Evolutionary conservation across 2,329 filamentous ascomycete species (phyloP).

Genomic region (Hypoxylon sp.): DNA sequence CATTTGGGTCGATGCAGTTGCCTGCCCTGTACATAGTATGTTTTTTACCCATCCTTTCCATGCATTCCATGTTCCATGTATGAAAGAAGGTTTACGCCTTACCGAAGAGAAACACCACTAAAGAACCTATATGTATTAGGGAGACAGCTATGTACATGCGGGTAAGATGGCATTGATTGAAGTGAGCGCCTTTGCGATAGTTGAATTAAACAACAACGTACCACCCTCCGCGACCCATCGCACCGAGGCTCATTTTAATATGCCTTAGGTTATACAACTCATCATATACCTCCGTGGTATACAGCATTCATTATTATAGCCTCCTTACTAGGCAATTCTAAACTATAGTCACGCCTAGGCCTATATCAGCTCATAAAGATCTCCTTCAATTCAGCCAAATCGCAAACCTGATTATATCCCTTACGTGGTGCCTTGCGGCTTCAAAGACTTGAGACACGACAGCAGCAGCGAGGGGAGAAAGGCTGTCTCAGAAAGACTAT

Average conservation of each 20-base stretch:
- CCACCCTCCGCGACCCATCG: not conserved
- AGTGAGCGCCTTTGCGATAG: not conserved
- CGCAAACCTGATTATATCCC: slow-evolving; percentile 6
- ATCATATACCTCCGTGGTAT: slow-evolving; percentile 3
- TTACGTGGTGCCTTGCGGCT: slow-evolving; percentile 5
- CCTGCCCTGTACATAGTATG: too few relatives aligned
- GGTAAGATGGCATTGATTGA: too few relatives aligned
- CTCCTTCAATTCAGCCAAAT: slow-evolving; percentile 10
- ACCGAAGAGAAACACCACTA: not conserved
- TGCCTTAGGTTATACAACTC: not conserved
- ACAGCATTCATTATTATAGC: slow-evolving; percentile 6
- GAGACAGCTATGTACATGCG: too few relatives aligned
- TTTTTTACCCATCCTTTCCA: not conserved
- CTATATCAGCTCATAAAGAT: slow-evolving; percentile 3
- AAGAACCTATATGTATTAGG: too few relatives aligned
- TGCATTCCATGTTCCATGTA: not conserved
- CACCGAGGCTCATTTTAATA: not conserved
- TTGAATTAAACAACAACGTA: not conserved
- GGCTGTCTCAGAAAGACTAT: slow-evolving; percentile 18
- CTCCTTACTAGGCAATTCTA: slow-evolving; percentile 11
- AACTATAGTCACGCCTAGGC: not conserved
- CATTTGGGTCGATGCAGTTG: slow-evolving; percentile 13
- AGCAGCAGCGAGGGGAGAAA: not conserved
- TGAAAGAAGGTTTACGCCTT: not conserved
- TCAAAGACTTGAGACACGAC: slow-evolving; percentile 18